Evolutionary conservation across 805 yeast genomes (phyloP), one percentile per base, ranked within the genome.

Genomic region (Yamadazyma ubonensis): DNA sequence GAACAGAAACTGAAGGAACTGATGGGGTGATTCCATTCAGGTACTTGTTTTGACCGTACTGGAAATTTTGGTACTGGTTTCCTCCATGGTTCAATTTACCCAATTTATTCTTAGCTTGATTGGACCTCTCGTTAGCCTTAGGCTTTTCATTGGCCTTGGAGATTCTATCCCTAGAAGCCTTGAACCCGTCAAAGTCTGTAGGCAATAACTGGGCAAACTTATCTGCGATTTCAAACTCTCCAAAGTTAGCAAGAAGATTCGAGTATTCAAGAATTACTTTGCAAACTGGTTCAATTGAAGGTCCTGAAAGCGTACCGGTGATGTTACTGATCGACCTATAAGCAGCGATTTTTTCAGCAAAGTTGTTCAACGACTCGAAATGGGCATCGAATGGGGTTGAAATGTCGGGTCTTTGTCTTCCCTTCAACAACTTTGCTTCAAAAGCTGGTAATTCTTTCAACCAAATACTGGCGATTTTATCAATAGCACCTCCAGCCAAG

Each of bases 401-500:
- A 29, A 75, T 58, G 27, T 68, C 59, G 7, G 65, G 61, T 21
- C 47, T 43, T 48, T 78, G 82, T 20, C 66, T 54, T 1, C 67
- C 55, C 34, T 72, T 63, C 53, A 84, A 67, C 40, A 71, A 64
- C 23, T 52, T 53, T 4, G 52, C 42, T 53, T 77, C 80, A 43
- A 63, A 58, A 3, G 48, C 64, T 6, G 69, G 62, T 38, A 76
- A 56, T 61, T 93, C 99, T 19, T 78, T 69, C 38, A 86, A 73
- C 99, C 99, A 93, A 47, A 93, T 76, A 9, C 69, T 60, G 4
- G 95, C 78, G 33, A 88, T 81, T 54, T 82, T 85, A 46, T 84
- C 95, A 38, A 89, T 70, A 3, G 93, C 81, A 31, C 80, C 76
- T 21, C 96, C 96, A 15, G 88, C 85, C 48, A 88, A 70, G 59